A percentile compares a stretch with the other conserved stretches of the same genome.
These are phyloP conservation scores for Dictyophora rubrovolvata DNA, from an alignment of 768 basidiomycete species.

Conservation along the genomic window DNA sequence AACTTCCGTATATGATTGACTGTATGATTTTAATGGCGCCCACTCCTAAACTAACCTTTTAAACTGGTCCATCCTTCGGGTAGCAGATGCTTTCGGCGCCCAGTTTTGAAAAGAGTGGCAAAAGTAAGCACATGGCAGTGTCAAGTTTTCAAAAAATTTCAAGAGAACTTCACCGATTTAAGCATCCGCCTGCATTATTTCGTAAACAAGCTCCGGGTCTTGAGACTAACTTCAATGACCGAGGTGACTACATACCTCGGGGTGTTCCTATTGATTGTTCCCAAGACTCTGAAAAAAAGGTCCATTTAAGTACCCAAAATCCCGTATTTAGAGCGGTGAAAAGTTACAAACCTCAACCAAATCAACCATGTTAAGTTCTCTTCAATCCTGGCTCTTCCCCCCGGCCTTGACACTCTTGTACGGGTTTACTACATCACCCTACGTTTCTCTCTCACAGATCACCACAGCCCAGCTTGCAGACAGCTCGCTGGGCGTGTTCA, in stretches of 20 bases:
- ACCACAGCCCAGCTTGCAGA: conserved; percentile 26
- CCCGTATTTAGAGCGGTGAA: no score
- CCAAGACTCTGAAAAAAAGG: not conserved
- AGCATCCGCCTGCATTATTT: not conserved
- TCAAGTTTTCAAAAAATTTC: no score
- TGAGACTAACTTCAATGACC: no score
- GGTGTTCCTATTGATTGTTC: not conserved
- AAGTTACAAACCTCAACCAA: not conserved
- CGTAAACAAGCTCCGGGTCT: not conserved
- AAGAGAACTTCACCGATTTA: no score
- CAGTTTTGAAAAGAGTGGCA: not conserved
- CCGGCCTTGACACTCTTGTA: not conserved
- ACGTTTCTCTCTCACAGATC: conserved; percentile 6
- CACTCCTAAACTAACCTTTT: not conserved
- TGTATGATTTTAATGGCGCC: not conserved
- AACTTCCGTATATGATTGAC: not conserved
- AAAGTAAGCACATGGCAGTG: not conserved
- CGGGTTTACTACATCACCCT: conserved; percentile 7
- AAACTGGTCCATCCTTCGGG: not conserved
- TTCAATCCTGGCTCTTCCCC: conserved; percentile 5
- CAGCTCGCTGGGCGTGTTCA: conserved; percentile 38
- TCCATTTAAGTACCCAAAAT: not conserved
- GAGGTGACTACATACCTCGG: not conserved
- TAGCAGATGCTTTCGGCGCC: not conserved
- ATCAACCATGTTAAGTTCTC: not conserved